Base-by-base conservation (phyloP, 805 yeast genomes). In the Candida tallmaniae region DNA sequence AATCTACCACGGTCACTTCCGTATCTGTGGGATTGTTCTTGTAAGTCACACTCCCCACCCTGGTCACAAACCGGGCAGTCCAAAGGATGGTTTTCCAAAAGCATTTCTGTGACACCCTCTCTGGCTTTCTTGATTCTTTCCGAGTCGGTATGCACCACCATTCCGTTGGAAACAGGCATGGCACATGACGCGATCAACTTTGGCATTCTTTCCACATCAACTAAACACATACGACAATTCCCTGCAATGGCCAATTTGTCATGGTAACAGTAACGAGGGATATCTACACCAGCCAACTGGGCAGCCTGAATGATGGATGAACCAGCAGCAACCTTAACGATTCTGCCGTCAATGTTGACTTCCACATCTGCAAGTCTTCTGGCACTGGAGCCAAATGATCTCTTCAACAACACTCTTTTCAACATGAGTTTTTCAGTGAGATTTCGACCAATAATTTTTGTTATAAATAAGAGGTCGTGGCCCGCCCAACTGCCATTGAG, bases 11-110 rank as follows among this genome's bases (percentile, higher is more conserved):
- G 75, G 62, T 85, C 95, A 34, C 83, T 64, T 40, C 95, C 95
- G 55, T 83, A 83, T 56, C 93, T 74, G 54, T 80, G 66, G 13
- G 86, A 70, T 68, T 85, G 95, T 56, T 86, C 95, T 66, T 86
- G 95, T 49, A 85, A 73, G 58, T 85, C 95, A 69, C 95, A 85
- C 61, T 85, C 95, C 46, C 95, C 95, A 63, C 95, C 95, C 64
- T 85, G 95, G 64, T 85, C 95, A 62, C 95, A 85, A 36, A 85
- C 82, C 16, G 95, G 95, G 65, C 95, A 85, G 66, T 86, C 95
- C 54, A 85, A 72, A 15, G 95, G 95, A 67, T 85, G 95, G 70
- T 86, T 86, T 47, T 85, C 86, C 45, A 85, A 72, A 42, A 85
- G 65, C 80, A 85, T 83, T 63, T 86, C 95, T 28, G 94, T 86